phyloP scores from a whole-genome alignment of 306 rosid species.

The Carpinus viminea region DNA sequence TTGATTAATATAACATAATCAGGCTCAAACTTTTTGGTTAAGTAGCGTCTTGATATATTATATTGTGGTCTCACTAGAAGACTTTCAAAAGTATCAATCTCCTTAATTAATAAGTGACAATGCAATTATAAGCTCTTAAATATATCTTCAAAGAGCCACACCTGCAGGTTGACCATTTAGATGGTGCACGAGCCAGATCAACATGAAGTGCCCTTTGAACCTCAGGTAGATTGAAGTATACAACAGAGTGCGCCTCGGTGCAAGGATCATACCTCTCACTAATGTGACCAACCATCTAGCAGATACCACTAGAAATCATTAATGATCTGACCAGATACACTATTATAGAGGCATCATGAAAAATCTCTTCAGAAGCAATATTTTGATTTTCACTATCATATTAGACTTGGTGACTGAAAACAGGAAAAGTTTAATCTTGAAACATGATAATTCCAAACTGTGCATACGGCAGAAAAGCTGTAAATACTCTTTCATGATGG shows the following conservation, averaged over 20 bases:
- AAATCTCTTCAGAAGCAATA: slow-evolving; percentile 6
- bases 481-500: background rate
- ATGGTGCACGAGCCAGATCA: slow-evolving; percentile 55
- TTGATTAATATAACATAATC: no score
- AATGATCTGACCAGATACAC: slow-evolving; percentile 5
- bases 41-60: no score
- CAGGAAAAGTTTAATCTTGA: background rate
- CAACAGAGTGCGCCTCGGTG: slow-evolving; percentile 62
- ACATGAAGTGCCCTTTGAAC: slow-evolving; percentile 78
- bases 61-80: no score
- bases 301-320: slow-evolving; percentile 28
- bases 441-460: background rate
- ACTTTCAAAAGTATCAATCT: no score
- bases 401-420: background rate
- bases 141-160: slow-evolving; percentile 27
- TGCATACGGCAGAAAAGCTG: background rate
- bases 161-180: slow-evolving; percentile 86
- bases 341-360: background rate
- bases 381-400: slow-evolving; percentile 1
- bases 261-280: slow-evolving; percentile 80
- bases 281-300: slow-evolving; percentile 56
- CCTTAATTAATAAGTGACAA: background rate
- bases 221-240: slow-evolving; percentile 76
- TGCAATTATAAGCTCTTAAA: slow-evolving; percentile 14
- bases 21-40: no score